Evolutionary conservation across 306 rosid species (phyloP), one percentile per base, ranked within the genome.

Genomic region (Cicer judaicum): DNA sequence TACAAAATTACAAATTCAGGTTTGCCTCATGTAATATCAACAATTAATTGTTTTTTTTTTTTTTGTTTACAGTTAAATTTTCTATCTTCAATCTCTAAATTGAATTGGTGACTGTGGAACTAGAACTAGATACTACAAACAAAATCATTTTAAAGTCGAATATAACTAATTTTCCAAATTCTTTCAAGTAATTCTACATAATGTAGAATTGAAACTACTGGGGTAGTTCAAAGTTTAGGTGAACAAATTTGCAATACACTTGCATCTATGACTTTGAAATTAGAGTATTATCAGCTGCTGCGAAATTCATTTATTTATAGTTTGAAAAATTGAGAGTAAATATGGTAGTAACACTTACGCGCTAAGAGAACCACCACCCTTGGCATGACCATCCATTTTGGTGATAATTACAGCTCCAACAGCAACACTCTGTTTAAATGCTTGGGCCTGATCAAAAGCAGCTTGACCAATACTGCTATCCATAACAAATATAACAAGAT

Each of bases 401-500:
- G 98, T 87, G 43, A 92, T 68, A 65, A 92, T 90, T 38, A 88
- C 94, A 71, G 96, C 98, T 78, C 98, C 96, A 71, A 88, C 98
- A 19, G 90, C 75, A 64, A 87, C 96, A 83, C 91, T 92, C 74
- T 88, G 90, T 63, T 79, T 90, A 72, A 90, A 92, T 34, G 96
- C 98, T 80, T 83, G 90, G 62, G 96, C 98, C 79, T 90, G 96
- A 71, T 87, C 92, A 84, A 92, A 90, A 5, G 98, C 92, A 43
- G 96, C 90, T 85, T 92, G 96, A 80, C 98, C 98, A 10, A 92
- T 90, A 85, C 91, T 90, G 79, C 92, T 87, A 73, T 92, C 98
- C 94, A 92, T 92, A 72, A 90, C 98, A 81, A 90, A 93, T 79
- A 87, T 82, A 48, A 93, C 93, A 79, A 93, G 90, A 76, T 93